A percentile compares a stretch with the other conserved stretches of the same genome.
phyloP scores from a whole-genome alignment of 768 basidiomycete genomes.

The Xanthoconium purpureum region DNA sequence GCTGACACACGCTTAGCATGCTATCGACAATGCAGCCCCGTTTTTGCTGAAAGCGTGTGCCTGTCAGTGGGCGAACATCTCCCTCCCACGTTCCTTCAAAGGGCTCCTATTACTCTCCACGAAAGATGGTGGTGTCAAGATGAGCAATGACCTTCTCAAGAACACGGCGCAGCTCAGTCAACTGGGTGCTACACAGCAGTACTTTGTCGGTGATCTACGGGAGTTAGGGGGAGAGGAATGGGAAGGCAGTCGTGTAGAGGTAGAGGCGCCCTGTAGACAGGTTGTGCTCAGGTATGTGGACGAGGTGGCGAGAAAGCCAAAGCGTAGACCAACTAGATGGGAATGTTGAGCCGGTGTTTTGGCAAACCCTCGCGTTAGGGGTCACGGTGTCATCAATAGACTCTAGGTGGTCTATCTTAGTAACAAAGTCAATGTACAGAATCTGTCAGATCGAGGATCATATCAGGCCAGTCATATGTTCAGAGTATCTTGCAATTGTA shows the following conservation, averaged over 20 bases:
- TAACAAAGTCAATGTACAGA: no score
- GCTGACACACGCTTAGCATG: no score
- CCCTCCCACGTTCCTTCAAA: neutral
- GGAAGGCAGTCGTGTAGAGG: conserved; percentile 15
- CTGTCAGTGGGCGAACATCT: neutral
- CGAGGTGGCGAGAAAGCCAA: neutral
- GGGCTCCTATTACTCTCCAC: conserved; percentile 2
- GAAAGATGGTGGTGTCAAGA: conserved; percentile 4
- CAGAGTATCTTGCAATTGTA: no score
- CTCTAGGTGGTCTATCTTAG: no score
- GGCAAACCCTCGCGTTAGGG: neutral
- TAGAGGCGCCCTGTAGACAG: conserved; percentile 13
- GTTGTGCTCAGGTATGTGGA: conserved; percentile 19
- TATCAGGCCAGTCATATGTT: no score
- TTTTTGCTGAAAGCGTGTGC: neutral
- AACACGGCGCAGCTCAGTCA: conserved; percentile 23
- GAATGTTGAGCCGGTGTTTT: neutral
- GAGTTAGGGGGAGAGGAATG: conserved; percentile 12
- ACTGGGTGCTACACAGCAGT: conserved; percentile 7
- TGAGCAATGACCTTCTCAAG: conserved; percentile 7
- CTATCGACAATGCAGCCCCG: neutral
- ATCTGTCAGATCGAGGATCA: no score
- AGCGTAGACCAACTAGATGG: neutral
- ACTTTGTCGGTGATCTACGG: conserved; percentile 23
- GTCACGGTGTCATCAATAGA: no score